Evolutionary conservation across 73 alveolate genomes (phyloP), one percentile per base, ranked within the genome.

Genomic region (Urostyla sp.): DNA sequence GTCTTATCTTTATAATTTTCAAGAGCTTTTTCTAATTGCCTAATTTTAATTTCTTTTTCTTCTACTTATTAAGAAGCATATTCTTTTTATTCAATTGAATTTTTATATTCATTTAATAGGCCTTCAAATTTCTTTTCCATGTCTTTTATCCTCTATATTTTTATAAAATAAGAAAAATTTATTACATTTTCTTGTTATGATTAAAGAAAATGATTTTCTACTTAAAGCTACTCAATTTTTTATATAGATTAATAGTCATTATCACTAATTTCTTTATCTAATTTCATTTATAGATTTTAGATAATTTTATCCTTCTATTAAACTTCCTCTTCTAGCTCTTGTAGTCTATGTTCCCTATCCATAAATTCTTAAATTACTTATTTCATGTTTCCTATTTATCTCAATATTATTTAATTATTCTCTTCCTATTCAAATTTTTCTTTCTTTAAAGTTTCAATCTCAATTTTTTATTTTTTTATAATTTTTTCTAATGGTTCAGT

Each of bases 1-100:
- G 79, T 40, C 28, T 63, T 26, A 63, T 63, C 79, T 31, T 63
- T 63, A 38, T 13, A 63, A 43, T 63, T 63, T 63, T 63, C 79
- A 43, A 43, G 37, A 1, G 79, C 79, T 40, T 63, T 63, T 38
- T 63, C 79, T 1, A 32, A 6, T 63, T 63, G 36, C 30, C 45
- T 63, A 6, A 63, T 2, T 23, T 7, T 4, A 13, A 7, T 40
- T 38, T 63, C 43, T 27, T 3, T 24, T 2, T 34, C 16, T 3
- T 63, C 60, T 6, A 40, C 23, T 24, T 23, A 43, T 10, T 36
- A 10, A 21, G 20, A n/a, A 5, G 44, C 49, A 8, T 4, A 57
- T 2, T 63, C 15, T 16, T 63, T 63, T 40, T 34, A 23, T 15
- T 63, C 79, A 15, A 63, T 27, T 11, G 58, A 37, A 1, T 6